Evolutionary conservation across 2,329 filamentous ascomycete species (phyloP), one percentile per base, ranked within the genome.

Genomic region (Aspergillus ruber): DNA sequence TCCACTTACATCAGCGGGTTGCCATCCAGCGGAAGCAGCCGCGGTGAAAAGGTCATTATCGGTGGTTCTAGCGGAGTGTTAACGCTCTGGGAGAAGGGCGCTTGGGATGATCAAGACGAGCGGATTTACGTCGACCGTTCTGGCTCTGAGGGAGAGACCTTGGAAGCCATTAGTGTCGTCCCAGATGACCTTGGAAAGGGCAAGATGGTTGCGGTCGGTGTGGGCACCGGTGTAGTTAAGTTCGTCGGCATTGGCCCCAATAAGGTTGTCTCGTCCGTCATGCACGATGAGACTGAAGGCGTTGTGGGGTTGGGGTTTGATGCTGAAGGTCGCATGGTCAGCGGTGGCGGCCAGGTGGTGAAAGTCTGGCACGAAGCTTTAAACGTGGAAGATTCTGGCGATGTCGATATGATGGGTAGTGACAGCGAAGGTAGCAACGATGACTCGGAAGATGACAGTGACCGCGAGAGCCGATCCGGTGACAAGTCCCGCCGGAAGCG

Each of bases 81-180:
- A 53, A 96, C 90, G 4, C 73, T 97, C 6, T 98, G 93, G 90
- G 91, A 98, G 67, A 86, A 85, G 56, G 91, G 91, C 1, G 82
- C 87, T 1, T 97, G 93, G 91, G 90, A 95, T 61, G 91, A 97
- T 65, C 89, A 95, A 65, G 88, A 94, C 57, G 90, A 95, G 70
- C 81, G 90, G 45, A 86, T 96, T 59, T 82, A 86, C 43, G 82
- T 96, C 7, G 84, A 89, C 55, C 68, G 72, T 23, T 73, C 71
- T 23, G 73, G 71, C 18, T 70, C 75, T 8, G 79, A 76, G 15
- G 85, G 82, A 40, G 90, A 94, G 66, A 88, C 86, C 50, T 72
- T 96, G 38, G 91, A 97, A 61, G 79, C 83, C n/a, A 74, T 96
- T 50, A 77, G 81, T 1, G 69, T 85, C 45, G 74, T 93, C 15